These are phyloP conservation scores for Cladophialophora yegresii DNA, from an alignment of 2,329 filamentous ascomycete genomes.

Conservation along the genomic window DNA sequence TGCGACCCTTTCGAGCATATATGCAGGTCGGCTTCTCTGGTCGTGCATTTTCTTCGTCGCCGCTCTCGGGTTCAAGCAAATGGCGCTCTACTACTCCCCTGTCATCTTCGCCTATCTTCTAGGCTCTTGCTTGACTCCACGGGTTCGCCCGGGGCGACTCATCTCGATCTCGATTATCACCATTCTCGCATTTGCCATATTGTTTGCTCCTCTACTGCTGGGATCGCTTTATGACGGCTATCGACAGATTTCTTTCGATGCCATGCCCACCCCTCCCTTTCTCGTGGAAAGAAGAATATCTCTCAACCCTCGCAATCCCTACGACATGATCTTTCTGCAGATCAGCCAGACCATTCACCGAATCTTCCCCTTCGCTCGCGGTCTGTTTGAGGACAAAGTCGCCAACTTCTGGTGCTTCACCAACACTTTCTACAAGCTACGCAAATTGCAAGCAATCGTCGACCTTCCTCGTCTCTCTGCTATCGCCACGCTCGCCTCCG, in stretches of 20 bases:
- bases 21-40: conserved; percentile 84
- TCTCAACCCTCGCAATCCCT: conserved; percentile 65
- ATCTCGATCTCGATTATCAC: conserved; percentile 75
- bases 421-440: conserved; percentile 75
- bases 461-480: conserved; percentile 77
- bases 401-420: conserved; percentile 97
- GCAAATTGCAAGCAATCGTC: conserved; percentile 64
- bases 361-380: conserved; percentile 94
- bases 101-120: conserved; percentile 89
- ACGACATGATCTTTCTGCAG: conserved; percentile 76
- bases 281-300: conserved; percentile 61
- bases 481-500: conserved; percentile 70
- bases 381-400: conserved; percentile 97
- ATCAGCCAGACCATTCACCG: conserved; percentile 81
- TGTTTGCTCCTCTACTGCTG: conserved; percentile 73
- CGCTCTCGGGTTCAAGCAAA: conserved; percentile 97
- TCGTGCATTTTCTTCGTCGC: conserved; percentile 90
- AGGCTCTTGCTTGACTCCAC: conserved; percentile 79
- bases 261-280: conserved; percentile 62
- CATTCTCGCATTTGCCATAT: conserved; percentile 67
- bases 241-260: conserved; percentile 62
- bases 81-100: conserved; percentile 97
- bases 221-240: conserved; percentile 70
- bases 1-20: conserved; percentile 82
- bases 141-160: conserved; percentile 67